Evolutionary conservation across 768 basidiomycete genomes (phyloP), one percentile per base, ranked within the genome.

Genomic region (Boletus coccyginus): DNA sequence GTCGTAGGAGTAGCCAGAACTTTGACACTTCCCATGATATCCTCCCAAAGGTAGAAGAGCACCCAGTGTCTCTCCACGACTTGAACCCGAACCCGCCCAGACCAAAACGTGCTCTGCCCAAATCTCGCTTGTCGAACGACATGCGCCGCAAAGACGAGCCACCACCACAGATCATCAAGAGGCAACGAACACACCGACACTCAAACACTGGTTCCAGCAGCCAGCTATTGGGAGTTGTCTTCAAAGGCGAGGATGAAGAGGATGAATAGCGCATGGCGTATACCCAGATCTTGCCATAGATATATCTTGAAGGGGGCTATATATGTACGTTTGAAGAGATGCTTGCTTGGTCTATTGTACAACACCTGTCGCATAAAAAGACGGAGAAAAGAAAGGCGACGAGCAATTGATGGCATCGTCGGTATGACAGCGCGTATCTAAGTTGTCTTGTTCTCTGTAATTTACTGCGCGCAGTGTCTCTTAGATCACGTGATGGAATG

Each of bases 31-130:
- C 48, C 16, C 42, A 19, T 13, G 66, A 58, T 10, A 46, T 60
- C 48, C 9, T 57, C 32, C 67, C 66, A 16, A 68, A 68, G 57
- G 53, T 54, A 24, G 67, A 68, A 49, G 66, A 69, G 12, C 13
- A 38, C 5, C 41, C 58, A 0, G 55, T 64, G 10, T 62, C 61
- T 27, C 59, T 67, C 38, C 40, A 61, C 3, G 57, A 58, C 35
- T 43, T 50, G 36, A 35, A 36, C 33, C 21, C 56, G 46, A 57
- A 38, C 14, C 44, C 43, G 7, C 24, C 41, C 13, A 62, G 70
- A 41, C 63, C 66, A 48, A 71, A 71, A 56, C 71, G 70, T 31
- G 58, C 67, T 17, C 54, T 71, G 17, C 70, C 70, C 17, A 69
- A 40, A 53, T 60, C 60, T 41, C 66, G 65, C 33, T 33, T 61